Base-by-base conservation (phyloP, 352 stramenopile genomes). In the Phytophthora syringae region DNA sequence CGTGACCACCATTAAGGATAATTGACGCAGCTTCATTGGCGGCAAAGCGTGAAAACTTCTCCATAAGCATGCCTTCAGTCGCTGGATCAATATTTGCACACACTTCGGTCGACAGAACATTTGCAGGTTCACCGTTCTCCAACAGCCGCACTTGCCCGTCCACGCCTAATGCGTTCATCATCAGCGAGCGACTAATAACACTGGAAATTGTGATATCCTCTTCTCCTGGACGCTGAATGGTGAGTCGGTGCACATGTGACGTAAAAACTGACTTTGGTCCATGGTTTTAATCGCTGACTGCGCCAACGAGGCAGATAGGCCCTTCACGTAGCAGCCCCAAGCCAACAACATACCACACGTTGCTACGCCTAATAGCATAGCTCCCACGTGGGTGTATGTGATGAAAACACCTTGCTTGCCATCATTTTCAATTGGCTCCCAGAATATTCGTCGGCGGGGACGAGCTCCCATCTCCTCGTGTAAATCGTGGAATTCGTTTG, bases 381-480 rank as follows among this genome's bases (percentile, higher is more conserved):
- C 80, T 12, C 79, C 80, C 22, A 87, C 77, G 52, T 92, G 83
- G 37, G 87, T 88, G 48, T 91, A 92, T 18, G 86, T 89, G 63
- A 94, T 92, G 56, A 94, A 92, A 39, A 94, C 81, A 24, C 86
- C 86, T 51, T 64, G 70, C 52, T 93, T 89, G 32, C 86, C 84
- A 27, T 88, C 79, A 45, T 87, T 90, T 28, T 83, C 82, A 47
- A 94, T 91, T 12, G 80, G 71, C 34, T 92, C 77, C 84, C 84
- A 93, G 36, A 89, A 86, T 7, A 88, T 70, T 24, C 56, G 70
- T 24, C 60, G 78, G 42, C 58, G 71, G 21, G 60, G 48, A 4
- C 52, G 28, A 28, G 64, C n/a, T 16, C 42, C 36, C n/a, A 72
- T 61, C 5, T 68, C 56, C 27, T 71, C 72, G 28, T 78, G 60